phyloP scores from a whole-genome alignment of 495 filamentous ascomycete species.

The Apodospora peruviana region DNA sequence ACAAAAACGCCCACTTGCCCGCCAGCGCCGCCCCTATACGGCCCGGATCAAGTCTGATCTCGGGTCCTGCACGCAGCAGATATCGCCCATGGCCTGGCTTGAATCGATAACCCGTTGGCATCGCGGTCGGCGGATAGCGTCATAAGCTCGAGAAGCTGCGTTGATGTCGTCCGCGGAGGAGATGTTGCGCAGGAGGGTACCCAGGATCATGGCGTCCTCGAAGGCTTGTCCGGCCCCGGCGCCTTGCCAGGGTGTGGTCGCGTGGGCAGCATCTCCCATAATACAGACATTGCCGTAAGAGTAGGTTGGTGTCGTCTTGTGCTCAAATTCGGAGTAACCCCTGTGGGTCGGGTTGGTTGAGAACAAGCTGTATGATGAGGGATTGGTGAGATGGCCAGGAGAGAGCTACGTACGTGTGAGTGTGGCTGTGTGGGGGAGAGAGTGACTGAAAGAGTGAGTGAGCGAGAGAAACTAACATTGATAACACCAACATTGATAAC shows the following conservation, averaged over 20 bases:
- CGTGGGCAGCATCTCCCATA: slow-evolving; percentile 40
- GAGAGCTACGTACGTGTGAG: not conserved
- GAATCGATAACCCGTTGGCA: slow-evolving; percentile 20
- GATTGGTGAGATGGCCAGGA: not conserved
- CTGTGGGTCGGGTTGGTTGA: not conserved
- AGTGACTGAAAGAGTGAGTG: not conserved
- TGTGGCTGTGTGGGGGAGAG: no score
- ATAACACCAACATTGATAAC: not conserved
- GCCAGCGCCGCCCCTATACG: not conserved
- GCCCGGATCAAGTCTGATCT: slow-evolving; percentile 6
- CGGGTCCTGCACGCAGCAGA: slow-evolving; percentile 4
- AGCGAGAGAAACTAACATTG: not conserved
- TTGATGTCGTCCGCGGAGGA: not conserved
- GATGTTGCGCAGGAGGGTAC: not conserved
- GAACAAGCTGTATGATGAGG: not conserved
- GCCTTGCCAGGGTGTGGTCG: slow-evolving; percentile 31
- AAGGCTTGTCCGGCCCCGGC: not conserved
- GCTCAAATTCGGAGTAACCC: not conserved
- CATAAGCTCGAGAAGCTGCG: slow-evolving; percentile 15
- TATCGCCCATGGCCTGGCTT: slow-evolving; percentile 25
- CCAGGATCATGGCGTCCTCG: not conserved
- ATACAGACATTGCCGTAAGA: slow-evolving; percentile 20
- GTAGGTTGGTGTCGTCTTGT: slow-evolving; percentile 8
- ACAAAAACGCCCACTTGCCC: slow-evolving; percentile 19
- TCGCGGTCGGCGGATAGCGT: slow-evolving; percentile 13